Base-by-base conservation (phyloP, 805 yeast species). In the Starmerella scarabaei region DNA sequence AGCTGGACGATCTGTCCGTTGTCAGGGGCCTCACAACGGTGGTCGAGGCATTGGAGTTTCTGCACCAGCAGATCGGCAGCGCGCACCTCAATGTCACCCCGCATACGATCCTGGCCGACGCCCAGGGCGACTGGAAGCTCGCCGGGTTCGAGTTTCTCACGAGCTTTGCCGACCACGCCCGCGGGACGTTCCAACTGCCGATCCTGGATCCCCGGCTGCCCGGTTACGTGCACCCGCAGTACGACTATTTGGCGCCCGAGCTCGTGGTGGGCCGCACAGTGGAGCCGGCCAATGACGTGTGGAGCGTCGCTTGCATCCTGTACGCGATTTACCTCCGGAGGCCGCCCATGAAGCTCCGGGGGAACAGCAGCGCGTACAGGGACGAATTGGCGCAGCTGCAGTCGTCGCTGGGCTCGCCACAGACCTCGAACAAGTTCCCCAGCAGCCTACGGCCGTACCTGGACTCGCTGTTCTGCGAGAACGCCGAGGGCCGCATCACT, bases 41-140 rank as follows among this genome's bases (percentile, higher is more conserved):
- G 0, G 68, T 79, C 2, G 77, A 78, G 43, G 94, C 84, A 0
- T 59, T 91, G 33, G 78, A 79, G 48, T 91, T 91, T 53, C 68
- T 91, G 33, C 96, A 91, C 56, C 72, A 73, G 40, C 72, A 73
- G 44, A 80, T 93, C 17, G 69, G 76, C 21, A 70, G 75, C 21
- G 78, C 81, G 5, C 94, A 88, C 60, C 57, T 81, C 48, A 81
- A 84, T 48, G 49, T 91, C 26, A 76, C 76, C 47, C 98, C 98
- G 1, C 63, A 71, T 7, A 72, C 93, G 0, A 67, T 91, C 1
- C 71, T 80, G 41, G 71, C 88, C 16, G 86, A 80, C 49, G 79
- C 75, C 14, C 58, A 60, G 40, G 86, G 93, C 4, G 97, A 91
- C 60, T 91, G 98, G 97, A 91, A 88, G 57, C 57, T 91, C 2